Percentiles rank a stretch among this genome's conserved stretches.
Evolutionary conservation across 2,329 filamentous ascomycete species (phyloP).

Genomic region (Fusarium fracticaudum): DNA sequence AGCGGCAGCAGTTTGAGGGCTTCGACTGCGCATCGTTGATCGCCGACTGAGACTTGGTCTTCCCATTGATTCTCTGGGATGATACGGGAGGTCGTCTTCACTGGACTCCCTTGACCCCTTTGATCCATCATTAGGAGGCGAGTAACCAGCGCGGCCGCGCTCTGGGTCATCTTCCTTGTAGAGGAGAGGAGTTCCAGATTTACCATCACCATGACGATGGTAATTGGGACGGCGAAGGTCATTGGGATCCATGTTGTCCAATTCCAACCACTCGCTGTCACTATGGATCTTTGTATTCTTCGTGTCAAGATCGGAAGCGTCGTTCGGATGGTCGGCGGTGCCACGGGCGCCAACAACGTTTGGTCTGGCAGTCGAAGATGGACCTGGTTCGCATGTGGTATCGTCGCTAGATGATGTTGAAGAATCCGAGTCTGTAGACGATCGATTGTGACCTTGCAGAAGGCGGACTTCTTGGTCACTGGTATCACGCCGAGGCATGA

Average conservation of each 20-base stretch:
- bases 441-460: conserved; percentile 28
- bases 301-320: conserved; percentile 43
- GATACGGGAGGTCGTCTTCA: conserved; percentile 41
- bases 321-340: conserved; percentile 39
- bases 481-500: conserved; percentile 37
- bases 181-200: conserved; percentile 55
- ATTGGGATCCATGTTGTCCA: conserved; percentile 54
- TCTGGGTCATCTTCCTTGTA: conserved; percentile 48
- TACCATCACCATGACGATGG: conserved; percentile 58
- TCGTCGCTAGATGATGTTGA: conserved; percentile 35
- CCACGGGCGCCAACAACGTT: conserved; percentile 40
- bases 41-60: conserved; percentile 50
- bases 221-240: conserved; percentile 55
- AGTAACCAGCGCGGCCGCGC: conserved; percentile 37
- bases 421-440: conserved; percentile 20
- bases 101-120: conserved; percentile 30
- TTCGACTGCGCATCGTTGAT: conserved; percentile 80
- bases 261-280: conserved; percentile 36
- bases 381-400: conserved; percentile 43
- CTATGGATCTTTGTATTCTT: conserved; percentile 48
- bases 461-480: conserved; percentile 38
- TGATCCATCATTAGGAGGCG: conserved; percentile 16
- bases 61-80: conserved; percentile 39
- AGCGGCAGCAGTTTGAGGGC: conserved; percentile 64
- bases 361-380: conserved; percentile 33